These are phyloP conservation scores for Tricholoma sp. DNA, from an alignment of 768 basidiomycete genomes.

Conservation along the genomic window DNA sequence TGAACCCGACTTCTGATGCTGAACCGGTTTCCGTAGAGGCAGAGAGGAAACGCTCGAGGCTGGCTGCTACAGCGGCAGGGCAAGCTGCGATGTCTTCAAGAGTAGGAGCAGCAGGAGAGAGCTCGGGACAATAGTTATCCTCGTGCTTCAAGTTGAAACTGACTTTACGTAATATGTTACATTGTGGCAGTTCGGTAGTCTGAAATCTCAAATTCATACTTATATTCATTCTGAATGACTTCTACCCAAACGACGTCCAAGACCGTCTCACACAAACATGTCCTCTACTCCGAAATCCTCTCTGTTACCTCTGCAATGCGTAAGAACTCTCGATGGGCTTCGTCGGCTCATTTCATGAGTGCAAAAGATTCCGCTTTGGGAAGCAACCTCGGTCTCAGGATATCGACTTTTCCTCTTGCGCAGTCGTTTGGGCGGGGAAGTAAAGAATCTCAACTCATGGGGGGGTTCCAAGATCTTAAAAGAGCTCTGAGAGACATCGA, in stretches of 20 bases:
- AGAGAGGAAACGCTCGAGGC: constrained; percentile 84
- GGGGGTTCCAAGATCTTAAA: constrained; percentile 83
- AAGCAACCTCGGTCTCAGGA: constrained; percentile 68
- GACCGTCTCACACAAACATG: constrained; percentile 61
- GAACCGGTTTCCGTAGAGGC: constrained; percentile 58
- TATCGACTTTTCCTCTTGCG: constrained; percentile 44
- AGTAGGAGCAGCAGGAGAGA: constrained; percentile 32
- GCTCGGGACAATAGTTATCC: constrained; percentile 19
- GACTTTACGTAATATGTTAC: not conserved
- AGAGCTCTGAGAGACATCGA: constrained; percentile 63
- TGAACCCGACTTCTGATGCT: not conserved
- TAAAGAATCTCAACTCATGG: constrained; percentile 83
- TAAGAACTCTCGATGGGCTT: constrained; percentile 96
- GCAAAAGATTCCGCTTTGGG: constrained; percentile 65
- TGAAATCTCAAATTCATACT: not conserved
- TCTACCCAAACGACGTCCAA: constrained; percentile 20
- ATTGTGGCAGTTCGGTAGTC: not conserved
- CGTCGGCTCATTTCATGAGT: constrained; percentile 57
- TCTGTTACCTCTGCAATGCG: constrained; percentile 93
- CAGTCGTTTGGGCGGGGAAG: constrained; percentile 45
- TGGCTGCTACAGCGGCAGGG: constrained; percentile 88
- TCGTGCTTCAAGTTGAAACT: too few species aligned
- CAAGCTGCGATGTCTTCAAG: constrained; percentile 83
- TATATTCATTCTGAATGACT: constrained; percentile 14
- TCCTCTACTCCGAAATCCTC: constrained; percentile 86